These are phyloP conservation scores for Dittrichia graveolens DNA, from an alignment of 129 eudicot genomes.

Conservation along the genomic window DNA sequence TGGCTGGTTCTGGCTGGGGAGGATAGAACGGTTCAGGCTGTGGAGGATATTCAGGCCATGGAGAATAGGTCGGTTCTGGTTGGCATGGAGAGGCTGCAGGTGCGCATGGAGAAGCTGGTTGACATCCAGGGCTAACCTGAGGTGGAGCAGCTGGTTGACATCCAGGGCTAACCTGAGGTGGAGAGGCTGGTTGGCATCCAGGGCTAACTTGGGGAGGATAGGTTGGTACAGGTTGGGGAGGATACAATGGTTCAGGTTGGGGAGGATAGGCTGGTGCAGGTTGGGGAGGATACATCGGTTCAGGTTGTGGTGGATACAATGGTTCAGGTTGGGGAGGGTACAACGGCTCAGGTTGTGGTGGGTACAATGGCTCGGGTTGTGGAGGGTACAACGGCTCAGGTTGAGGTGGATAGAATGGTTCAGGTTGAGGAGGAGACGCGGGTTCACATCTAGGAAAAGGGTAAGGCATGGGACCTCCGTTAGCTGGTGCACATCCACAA, in stretches of 20 bases:
- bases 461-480: neutral
- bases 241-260: neutral
- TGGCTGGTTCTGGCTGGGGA: slow-evolving; percentile 7
- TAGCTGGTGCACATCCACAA: neutral
- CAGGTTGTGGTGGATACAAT: neutral
- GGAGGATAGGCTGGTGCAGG: neutral
- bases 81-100: neutral
- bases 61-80: neutral
- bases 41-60: slow-evolving; percentile 30
- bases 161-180: neutral
- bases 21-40: slow-evolving; percentile 22
- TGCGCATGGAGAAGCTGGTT: neutral
- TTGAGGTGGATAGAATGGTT: neutral
- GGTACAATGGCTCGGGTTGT: neutral
- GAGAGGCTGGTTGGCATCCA: slow-evolving; percentile 8
- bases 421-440: neutral
- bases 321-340: slow-evolving; percentile 23
- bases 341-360: slow-evolving; percentile 21
- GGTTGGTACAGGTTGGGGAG: slow-evolving; percentile 3
- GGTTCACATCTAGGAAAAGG: slow-evolving; percentile 8
- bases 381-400: neutral
- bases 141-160: neutral
- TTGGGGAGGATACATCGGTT: neutral
- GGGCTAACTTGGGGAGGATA: neutral
- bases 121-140: neutral